Conservation (phyloP, 2,329 filamentous ascomycete genomes). For the Phialophora expanda region DNA sequence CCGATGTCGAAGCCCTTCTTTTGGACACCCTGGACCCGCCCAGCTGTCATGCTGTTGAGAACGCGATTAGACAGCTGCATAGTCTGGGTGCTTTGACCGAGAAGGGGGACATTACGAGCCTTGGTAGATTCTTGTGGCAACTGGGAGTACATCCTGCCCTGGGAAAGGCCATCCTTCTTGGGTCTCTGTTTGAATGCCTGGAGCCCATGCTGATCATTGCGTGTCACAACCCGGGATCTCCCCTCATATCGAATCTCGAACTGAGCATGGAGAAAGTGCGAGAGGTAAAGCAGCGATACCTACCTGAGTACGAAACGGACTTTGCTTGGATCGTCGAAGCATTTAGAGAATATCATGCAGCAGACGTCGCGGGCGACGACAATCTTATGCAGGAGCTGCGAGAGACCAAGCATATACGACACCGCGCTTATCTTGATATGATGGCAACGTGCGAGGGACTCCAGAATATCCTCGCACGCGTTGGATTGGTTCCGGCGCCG, state of each 20-base stretch:
- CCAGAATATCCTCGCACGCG: slow-evolving; percentile 18
- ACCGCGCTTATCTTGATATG: slow-evolving; percentile 33
- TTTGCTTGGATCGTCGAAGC: slow-evolving; percentile 29
- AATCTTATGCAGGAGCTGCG: slow-evolving; percentile 17
- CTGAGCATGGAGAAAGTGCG: slow-evolving; percentile 16
- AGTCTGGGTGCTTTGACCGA: slow-evolving; percentile 87
- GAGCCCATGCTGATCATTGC: slow-evolving; percentile 92
- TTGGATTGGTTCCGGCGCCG: slow-evolving; percentile 19
- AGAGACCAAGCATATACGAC: slow-evolving; percentile 24
- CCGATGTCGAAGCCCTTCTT: slow-evolving; percentile 65
- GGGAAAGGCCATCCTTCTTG: slow-evolving; percentile 87
- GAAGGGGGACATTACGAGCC: slow-evolving; percentile 79
- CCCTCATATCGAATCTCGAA: slow-evolving; percentile 25
- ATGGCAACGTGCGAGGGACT: slow-evolving; percentile 20
- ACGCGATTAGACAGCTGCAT: slow-evolving; percentile 87
- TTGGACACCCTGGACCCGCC: slow-evolving; percentile 87
- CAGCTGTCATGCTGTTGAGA: slow-evolving; percentile 85
- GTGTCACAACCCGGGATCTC: slow-evolving; percentile 23
- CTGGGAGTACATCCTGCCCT: slow-evolving; percentile 91
- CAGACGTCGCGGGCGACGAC: slow-evolving; percentile 16
- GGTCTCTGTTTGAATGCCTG: slow-evolving; percentile 84
- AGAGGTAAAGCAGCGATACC: slow-evolving; percentile 19
- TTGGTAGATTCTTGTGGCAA: slow-evolving; percentile 84
- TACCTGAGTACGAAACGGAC: slow-evolving; percentile 27
- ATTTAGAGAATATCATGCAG: slow-evolving; percentile 30